phyloP scores from a whole-genome alignment of 2,329 filamentous ascomycete genomes.

The Aspergillus novofumigatus region DNA sequence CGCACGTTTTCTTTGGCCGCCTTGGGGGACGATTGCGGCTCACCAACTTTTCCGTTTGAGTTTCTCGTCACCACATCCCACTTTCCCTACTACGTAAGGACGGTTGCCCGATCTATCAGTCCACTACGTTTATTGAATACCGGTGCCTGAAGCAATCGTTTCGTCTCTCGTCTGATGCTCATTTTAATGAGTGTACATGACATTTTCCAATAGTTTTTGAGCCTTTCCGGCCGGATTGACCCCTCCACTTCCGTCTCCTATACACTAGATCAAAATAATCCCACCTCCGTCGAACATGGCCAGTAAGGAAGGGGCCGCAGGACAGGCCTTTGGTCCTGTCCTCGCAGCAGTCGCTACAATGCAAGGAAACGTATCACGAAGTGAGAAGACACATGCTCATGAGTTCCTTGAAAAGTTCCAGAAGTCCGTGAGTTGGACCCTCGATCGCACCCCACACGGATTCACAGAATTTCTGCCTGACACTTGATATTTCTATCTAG shows the following conservation, averaged over 20 bases:
- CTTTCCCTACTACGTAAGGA: slow-evolving; percentile 10
- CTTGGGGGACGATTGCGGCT: slow-evolving; percentile 21
- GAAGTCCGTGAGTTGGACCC: slow-evolving; percentile 73
- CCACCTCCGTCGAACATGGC: slow-evolving; percentile 56
- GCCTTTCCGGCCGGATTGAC: slow-evolving; percentile 22
- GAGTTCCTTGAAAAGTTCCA: slow-evolving; percentile 91
- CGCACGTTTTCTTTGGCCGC: slow-evolving; percentile 10
- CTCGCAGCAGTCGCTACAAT: slow-evolving; percentile 87
- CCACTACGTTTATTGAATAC: background rate
- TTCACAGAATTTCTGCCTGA: slow-evolving; percentile 4
- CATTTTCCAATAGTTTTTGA: slow-evolving; percentile 18
- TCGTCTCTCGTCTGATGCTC: slow-evolving; percentile 8
- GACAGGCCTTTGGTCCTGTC: slow-evolving; percentile 76
- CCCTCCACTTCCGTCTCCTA: slow-evolving; percentile 15
- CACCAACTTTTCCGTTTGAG: slow-evolving; percentile 27
- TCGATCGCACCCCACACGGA: slow-evolving; percentile 14
- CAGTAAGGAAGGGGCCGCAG: slow-evolving; percentile 55
- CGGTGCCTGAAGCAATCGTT: slow-evolving; percentile 1
- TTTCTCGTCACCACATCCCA: slow-evolving; percentile 25
- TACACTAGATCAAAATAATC: slow-evolving; percentile 19
- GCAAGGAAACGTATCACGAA: slow-evolving; percentile 74
- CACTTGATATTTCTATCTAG: slow-evolving; percentile 45
- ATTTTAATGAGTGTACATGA: slow-evolving; percentile 23
- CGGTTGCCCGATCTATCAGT: slow-evolving; percentile 1
- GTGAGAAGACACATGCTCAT: slow-evolving; percentile 84